Conservation (phyloP, 805 yeast species). For the Groenewaldozyma salmanticensis region DNA sequence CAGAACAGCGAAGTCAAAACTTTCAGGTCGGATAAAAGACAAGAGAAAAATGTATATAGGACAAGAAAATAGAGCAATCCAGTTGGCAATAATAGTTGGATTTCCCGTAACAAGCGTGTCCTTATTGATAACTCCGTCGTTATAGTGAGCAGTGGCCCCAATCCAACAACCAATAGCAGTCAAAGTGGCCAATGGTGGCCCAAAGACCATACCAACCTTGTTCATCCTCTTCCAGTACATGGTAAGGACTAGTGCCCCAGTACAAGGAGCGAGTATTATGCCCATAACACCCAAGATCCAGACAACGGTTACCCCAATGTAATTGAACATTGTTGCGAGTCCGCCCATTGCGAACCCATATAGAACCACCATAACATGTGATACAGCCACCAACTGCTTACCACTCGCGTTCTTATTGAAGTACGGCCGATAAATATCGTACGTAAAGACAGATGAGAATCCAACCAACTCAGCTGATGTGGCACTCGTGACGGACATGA, state of each 20-base stretch:
- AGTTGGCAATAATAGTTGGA: slow-evolving; percentile 26
- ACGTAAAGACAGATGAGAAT: slow-evolving; percentile 73
- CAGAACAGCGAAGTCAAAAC: slow-evolving; percentile 42
- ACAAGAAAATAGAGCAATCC: slow-evolving; percentile 23
- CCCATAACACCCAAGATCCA: slow-evolving; percentile 84
- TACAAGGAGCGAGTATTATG: slow-evolving; percentile 76
- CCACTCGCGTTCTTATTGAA: slow-evolving; percentile 72
- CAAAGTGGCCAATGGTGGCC: slow-evolving; percentile 67
- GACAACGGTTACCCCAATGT: slow-evolving; percentile 79
- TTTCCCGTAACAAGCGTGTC: slow-evolving; percentile 19
- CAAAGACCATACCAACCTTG: slow-evolving; percentile 51
- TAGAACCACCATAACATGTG: slow-evolving; percentile 56
- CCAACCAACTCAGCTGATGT: slow-evolving; percentile 86
- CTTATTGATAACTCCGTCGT: slow-evolving; percentile 20
- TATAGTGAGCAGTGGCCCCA: slow-evolving; percentile 23
- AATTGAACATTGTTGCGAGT: slow-evolving; percentile 68
- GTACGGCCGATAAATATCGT: slow-evolving; percentile 74
- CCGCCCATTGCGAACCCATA: slow-evolving; percentile 64
- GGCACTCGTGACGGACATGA: slow-evolving; percentile 89
- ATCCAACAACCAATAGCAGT: slow-evolving; percentile 62
- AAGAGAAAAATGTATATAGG: slow-evolving; percentile 9
- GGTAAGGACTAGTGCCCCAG: slow-evolving; percentile 62
- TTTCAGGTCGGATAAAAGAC: slow-evolving; percentile 22
- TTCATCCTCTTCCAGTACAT: slow-evolving; percentile 57
- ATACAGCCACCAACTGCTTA: slow-evolving; percentile 53